Evolutionary conservation across 495 filamentous ascomycete genomes (phyloP), one percentile per base, ranked within the genome.

Genomic region (Aspergillus cristatus): DNA sequence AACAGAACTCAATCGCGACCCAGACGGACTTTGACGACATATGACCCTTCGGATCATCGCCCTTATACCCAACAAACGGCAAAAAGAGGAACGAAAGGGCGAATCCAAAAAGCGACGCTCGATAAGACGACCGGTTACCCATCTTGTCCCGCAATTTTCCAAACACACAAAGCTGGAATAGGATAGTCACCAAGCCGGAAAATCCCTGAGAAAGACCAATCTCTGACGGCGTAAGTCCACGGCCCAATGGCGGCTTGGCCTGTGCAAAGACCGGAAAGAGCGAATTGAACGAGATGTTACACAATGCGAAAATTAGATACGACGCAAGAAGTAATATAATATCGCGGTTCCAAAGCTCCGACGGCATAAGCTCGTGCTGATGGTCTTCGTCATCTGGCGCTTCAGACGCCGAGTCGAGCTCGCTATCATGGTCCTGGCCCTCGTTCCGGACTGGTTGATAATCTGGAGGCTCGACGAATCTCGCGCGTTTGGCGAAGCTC

Each of bases 181-280:
- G 43, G 15, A 98, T 95, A 0, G 87, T 89, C 7, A 84, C 76
- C 7, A 77, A 53, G 1, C 91, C 87, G 2, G 89, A 81, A 48
- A 96, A 83, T 0, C 86, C 87, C 28, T 97, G 68, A 0, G 84
- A 82, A 2, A 96, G 64, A 0, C 91, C 91, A 28, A 98, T 93
- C 29, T 83, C 84, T 28, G 76, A 70, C 0, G 93, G 84, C 0
- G 73, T 76, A 0, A 96, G 70, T 0, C 71, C 62, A 28, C 93
- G 78, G 14, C 91, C 91, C 0, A 75, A 77, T 0, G 91, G 91
- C 0, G 76, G 73, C 3, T 67, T 52, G 1, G 81, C 76, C 37
- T 86, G 79, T 6, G 76, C 82, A 48, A 96, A 98, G 32, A 97
- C 90, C 1, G 91, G 86, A 48, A 93, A 96, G 1, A 96, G 67